Evolutionary conservation across 2,329 filamentous ascomycete species (phyloP).

Genomic region (Aureobasidium sp.): DNA sequence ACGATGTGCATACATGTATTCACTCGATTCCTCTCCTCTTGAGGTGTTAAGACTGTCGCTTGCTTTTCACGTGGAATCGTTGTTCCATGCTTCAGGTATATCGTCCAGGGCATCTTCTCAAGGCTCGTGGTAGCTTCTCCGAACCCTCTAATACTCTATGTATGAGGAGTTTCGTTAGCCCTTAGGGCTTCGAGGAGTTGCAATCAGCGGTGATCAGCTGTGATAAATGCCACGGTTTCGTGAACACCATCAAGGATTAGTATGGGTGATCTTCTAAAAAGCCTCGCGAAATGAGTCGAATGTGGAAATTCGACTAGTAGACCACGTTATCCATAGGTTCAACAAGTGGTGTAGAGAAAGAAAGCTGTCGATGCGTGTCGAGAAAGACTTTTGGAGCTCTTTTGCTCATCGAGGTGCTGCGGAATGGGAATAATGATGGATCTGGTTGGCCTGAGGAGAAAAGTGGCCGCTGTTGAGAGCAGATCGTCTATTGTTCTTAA

Average conservation of each 20-base stretch:
- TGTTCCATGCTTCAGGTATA: not conserved
- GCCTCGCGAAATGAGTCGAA: not conserved
- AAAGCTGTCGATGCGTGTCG: not conserved
- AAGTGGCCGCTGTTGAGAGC: not conserved
- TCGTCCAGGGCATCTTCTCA: not conserved
- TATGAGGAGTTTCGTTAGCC: not conserved
- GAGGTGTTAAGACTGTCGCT: not conserved
- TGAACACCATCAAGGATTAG: not conserved
- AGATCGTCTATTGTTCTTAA: not conserved
- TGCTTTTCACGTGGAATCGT: not conserved
- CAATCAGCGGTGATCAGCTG: not conserved
- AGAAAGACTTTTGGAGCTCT: not conserved
- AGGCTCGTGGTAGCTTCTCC: not conserved
- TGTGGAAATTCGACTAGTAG: not conserved
- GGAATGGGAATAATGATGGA: not conserved
- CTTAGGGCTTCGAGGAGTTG: not conserved
- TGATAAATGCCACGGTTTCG: not conserved
- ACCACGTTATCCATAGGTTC: too few relatives aligned
- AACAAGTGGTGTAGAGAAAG: not conserved
- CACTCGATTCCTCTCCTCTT: too few relatives aligned
- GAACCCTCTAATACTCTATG: not conserved
- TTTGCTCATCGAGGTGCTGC: not conserved
- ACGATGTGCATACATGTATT: not conserved
- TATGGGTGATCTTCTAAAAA: not conserved
- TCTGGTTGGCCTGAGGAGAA: not conserved